Percentiles rank a stretch among this genome's conserved stretches.
Conservation (phyloP, 1,284 basidiomycete species). For the Sanghuangporus baumii region DNA sequence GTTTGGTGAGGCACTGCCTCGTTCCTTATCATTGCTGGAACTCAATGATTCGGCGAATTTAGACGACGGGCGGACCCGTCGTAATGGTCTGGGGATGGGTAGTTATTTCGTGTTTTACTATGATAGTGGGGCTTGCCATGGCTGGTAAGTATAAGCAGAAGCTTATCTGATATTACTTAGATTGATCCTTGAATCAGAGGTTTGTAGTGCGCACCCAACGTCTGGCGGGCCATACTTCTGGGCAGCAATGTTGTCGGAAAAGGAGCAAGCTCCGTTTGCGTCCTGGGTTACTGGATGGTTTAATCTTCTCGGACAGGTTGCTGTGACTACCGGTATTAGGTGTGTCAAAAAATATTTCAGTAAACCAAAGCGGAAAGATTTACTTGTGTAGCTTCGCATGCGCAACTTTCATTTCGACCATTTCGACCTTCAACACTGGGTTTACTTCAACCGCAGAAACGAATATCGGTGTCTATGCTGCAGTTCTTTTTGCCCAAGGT, state of each 20-base stretch:
- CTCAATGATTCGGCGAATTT: not conserved
- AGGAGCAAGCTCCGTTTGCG: constrained; percentile 49
- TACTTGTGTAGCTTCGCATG: constrained; percentile 50
- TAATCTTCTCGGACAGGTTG: constrained; percentile 71
- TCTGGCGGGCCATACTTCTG: constrained; percentile 73
- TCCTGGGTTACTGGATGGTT: constrained; percentile 75
- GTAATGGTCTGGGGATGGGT: constrained; percentile 76
- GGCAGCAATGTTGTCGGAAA: constrained; percentile 65
- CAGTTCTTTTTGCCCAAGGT: constrained; percentile 59
- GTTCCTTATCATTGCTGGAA: not conserved
- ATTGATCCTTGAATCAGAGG: constrained; percentile 33
- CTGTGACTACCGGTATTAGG: constrained; percentile 72
- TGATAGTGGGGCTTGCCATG: constrained; percentile 64
- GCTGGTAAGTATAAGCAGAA: constrained; percentile 38
- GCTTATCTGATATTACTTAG: not conserved
- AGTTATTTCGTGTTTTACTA: constrained; percentile 58
- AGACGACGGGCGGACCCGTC: constrained; percentile 68
- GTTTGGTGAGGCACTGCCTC: constrained; percentile 42
- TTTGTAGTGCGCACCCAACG: constrained; percentile 70
- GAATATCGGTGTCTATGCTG: constrained; percentile 69
- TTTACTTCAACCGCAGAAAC: constrained; percentile 53
- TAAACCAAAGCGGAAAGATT: not conserved
- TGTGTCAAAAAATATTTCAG: constrained; percentile 21
- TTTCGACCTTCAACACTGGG: constrained; percentile 48
- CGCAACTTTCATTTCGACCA: constrained; percentile 63